Base-by-base conservation (phyloP, 1,139 yeast species). In the Zygotorulaspora mrakii region DNA sequence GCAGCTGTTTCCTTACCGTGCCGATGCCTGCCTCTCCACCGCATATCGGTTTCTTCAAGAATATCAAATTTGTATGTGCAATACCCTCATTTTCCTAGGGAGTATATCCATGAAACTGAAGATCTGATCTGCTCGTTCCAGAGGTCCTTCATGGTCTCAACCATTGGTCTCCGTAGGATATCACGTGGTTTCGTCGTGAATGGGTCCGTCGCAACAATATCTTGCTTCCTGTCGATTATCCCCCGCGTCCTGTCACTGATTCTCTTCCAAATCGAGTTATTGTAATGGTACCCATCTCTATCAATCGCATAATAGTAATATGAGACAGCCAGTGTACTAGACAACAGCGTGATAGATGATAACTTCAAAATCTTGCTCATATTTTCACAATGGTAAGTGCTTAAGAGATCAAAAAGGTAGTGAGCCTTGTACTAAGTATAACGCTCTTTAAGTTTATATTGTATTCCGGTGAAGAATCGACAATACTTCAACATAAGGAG, bases 91-190 rank as follows among this genome's bases (percentile, higher is more conserved):
- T 47, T 50, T 12, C 60, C 58, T 39, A 48, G 43, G 2, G 60
- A 55, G 40, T 55, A 57, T 5, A 57, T 45, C 62, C 62, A 57
- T 21, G 45, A 33, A 14, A 51, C 62, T 3, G 49, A 37, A 16
- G 37, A 50, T 31, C 63, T 48, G 11, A 59, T 47, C 36, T 58
- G 60, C 31, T 50, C 46, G 41, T 59, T 59, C 64, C 64, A 59
- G 18, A 59, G 28, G 34, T 59, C 64, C 35, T 59, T 59, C 45
- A 55, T 50, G 9, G 55, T 52, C 41, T 59, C 63, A 3, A 39
- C 31, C 29, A 45, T 40, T 9, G 56, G 53, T 37, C 61, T 48
- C 12, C 31, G 40, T 5, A 43, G 40, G 9, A 53, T 35, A 8
- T 46, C 47, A 17, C 42, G 47, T 4, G 54, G 33, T 9, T 28